phyloP scores from a whole-genome alignment of 306 rosid genomes.

The Sphenostylis stenocarpa region DNA sequence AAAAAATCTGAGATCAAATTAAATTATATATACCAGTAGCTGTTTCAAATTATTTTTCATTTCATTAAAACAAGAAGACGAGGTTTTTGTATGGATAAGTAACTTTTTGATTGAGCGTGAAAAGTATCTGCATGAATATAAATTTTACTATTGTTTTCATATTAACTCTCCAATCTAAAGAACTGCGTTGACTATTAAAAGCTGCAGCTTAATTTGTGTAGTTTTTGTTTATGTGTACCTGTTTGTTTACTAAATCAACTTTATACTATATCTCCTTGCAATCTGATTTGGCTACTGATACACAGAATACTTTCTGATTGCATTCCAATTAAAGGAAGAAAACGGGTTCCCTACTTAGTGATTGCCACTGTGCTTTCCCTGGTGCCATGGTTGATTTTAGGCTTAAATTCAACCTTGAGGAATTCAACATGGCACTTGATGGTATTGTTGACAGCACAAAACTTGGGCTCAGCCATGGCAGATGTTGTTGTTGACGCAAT shows the following conservation, averaged over 20 bases:
- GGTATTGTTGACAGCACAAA: conserved; percentile 69
- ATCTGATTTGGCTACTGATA: conserved; percentile 35
- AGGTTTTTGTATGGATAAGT: neutral
- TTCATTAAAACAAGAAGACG: neutral
- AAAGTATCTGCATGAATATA: neutral
- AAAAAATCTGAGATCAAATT: conserved; percentile 3
- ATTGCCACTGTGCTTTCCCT: conserved; percentile 82
- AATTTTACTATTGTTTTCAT: neutral
- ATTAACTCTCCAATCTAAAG: neutral
- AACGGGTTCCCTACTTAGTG: conserved; percentile 75
- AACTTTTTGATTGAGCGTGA: neutral
- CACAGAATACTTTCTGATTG: conserved; percentile 86
- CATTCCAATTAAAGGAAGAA: conserved; percentile 79
- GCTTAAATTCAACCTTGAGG: conserved; percentile 57
- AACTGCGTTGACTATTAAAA: conserved; percentile 8
- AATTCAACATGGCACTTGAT: conserved; percentile 65
- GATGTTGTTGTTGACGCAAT: conserved; percentile 94
- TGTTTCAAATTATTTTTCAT: neutral
- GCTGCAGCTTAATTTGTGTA: conserved; percentile 24
- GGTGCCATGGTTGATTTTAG: conserved; percentile 72
- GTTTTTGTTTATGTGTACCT: neutral
- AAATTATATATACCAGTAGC: neutral
- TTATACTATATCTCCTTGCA: conserved; percentile 13
- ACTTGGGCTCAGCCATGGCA: conserved; percentile 90
- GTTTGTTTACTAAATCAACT: conserved; percentile 16